Base-by-base conservation (phyloP, 495 filamentous ascomycete genomes). In the Hypoxylon crocopeplum region DNA sequence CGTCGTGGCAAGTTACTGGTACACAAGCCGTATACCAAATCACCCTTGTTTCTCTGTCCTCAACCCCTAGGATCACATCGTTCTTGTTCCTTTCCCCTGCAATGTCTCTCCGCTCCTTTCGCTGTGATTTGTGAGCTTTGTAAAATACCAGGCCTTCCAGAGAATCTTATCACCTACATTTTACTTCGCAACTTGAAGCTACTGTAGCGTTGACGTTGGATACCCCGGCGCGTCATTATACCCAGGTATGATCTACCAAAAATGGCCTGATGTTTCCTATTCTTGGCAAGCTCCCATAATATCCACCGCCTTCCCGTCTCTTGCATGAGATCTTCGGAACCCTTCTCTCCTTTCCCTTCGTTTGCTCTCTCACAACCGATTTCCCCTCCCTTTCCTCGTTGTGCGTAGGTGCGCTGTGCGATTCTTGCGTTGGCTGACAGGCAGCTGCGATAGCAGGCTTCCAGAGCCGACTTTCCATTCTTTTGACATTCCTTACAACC, bases 211-310 rank as follows among this genome's bases (percentile, higher is more conserved):
- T 61, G 60, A 59, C 56, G 49, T 67, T 66, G 71, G 67, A 69
- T 62, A 39, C 33, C 49, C 70, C 63, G 60, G 68, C 72, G 74
- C 73, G 76, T 77, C 75, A 76, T 76, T 75, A 73, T 76, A 75
- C 71, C 70, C 71, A 78, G 79, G 79, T 82, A 81, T 75, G 78
- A 78, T 75, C 73, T 69, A 61, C 76, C 37, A 71, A 19, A 57
- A 58, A 75, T 76, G 71, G 64, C 66, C 71, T 66, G 69, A 77
- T 74, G 71, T 76, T 75, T 75, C 69, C 59, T 53, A 59, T 50
- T 59, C 68, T 70, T 71, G 69, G 62, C 68, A 64, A 44, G 56
- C 72, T 64, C 58, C 69, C 73, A 74, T 72, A 71, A 62, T 83
- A 73, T 62, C 72, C 79, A 69, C 75, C 60, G 76, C 59, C 46